Base-by-base conservation (phyloP, 2,329 filamentous ascomycete genomes). In the Annulohypoxylon truncatum region DNA sequence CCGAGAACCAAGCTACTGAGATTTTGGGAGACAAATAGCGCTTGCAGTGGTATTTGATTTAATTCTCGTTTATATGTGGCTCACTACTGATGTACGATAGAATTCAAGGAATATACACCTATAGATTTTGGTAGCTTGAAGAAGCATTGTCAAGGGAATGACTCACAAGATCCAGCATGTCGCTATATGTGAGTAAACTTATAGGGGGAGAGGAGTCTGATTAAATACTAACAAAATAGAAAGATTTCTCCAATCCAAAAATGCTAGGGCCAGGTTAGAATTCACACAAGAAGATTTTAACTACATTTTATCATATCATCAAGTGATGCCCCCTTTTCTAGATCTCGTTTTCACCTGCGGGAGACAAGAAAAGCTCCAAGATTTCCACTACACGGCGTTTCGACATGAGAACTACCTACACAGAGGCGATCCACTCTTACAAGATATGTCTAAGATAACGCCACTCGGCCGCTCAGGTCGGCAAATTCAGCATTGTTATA, bases 311-410 rank as follows among this genome's bases (percentile, higher is more conserved):
- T 50, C 53, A 7, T 57, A 57, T 18, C 53, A 57, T 13, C 53
- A 57, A 48, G 53, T 57, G 42, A 57, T 57, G 53, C 53, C 53
- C 12, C 31, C 28, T 38, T 57, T 57, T 28, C 42, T 57, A 24
- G 53, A 57, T 20, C 53, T 57, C 10, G 18, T 57, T 10, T 57
- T 57, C 31, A 57, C 53, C 13, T 57, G 53, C 28, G 53, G 53
- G 12, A 57, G 53, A 3, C 53, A 57, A 38, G 53, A 57, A 35
- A 48, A 28, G 28, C 53, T 47, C 12, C 22, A 40, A 13, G 42
- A 48, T 26, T 57, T 57, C n/a, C 42, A 57, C 24, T 57, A 57
- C 13, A 48, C 53, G 10, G 53, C 53, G 10, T 57, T 57, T 13
- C 53, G 42, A 13, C 42, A 57, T 38, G 53, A 48, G 13, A 57